These are phyloP conservation scores for Erucastrum elatum DNA, from an alignment of 345 rosid species.

Conservation along the genomic window DNA sequence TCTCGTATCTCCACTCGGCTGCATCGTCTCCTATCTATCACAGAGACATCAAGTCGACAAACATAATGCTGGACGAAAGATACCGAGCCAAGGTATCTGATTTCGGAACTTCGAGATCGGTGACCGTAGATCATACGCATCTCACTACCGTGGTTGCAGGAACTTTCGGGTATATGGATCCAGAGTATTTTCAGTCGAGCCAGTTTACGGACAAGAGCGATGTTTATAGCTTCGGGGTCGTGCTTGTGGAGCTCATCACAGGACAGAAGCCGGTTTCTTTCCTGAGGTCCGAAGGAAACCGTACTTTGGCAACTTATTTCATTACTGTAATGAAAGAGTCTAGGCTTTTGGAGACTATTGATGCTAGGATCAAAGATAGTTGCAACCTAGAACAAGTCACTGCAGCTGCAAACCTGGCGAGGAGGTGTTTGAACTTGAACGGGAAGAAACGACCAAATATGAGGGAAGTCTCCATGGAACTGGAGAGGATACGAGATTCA, in stretches of 20 bases:
- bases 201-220: slow-evolving; percentile 43
- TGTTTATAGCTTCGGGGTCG: slow-evolving; percentile 87
- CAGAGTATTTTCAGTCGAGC: slow-evolving; percentile 36
- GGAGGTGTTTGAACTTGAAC: slow-evolving; percentile 39
- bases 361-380: slow-evolving; percentile 12
- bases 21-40: slow-evolving; percentile 44
- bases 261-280: slow-evolving; percentile 18
- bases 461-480: slow-evolving; percentile 41
- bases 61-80: slow-evolving; percentile 47
- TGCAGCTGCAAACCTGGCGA: slow-evolving; percentile 38
- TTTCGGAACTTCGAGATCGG: slow-evolving; percentile 51
- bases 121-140: slow-evolving; percentile 45
- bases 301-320: slow-evolving; percentile 29
- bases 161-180: slow-evolving; percentile 34
- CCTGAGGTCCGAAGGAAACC: slow-evolving; percentile 18
- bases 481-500: slow-evolving; percentile 36
- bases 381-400: slow-evolving; percentile 27
- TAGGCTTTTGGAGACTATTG: slow-evolving; percentile 6
- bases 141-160: slow-evolving; percentile 36
- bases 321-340: slow-evolving; percentile 25
- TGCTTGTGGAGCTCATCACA: slow-evolving; percentile 63
- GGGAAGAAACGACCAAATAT: slow-evolving; percentile 46
- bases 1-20: slow-evolving; percentile 50
- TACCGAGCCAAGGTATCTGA: slow-evolving; percentile 49
- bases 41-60: slow-evolving; percentile 50